phyloP scores from a whole-genome alignment of 768 basidiomycete species.

The Hygrophorus russula region DNA sequence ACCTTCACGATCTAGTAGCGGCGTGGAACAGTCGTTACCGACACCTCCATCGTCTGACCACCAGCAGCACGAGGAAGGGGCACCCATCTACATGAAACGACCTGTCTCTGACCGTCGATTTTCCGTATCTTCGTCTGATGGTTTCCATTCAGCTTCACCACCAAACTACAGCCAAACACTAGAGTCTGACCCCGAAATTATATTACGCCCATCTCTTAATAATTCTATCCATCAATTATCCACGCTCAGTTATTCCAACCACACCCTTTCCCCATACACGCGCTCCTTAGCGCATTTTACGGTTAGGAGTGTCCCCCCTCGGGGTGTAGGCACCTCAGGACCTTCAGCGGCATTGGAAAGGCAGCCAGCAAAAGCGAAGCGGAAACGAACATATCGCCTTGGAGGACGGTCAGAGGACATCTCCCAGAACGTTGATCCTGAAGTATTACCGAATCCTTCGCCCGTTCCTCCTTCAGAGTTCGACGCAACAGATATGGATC shows the following conservation, averaged over 20 bases:
- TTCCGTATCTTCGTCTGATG: slow-evolving; percentile 22
- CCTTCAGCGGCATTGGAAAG: slow-evolving; percentile 26
- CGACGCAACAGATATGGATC: slow-evolving; percentile 63
- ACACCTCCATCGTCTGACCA: slow-evolving; percentile 34
- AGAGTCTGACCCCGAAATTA: slow-evolving; percentile 42
- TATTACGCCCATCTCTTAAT: slow-evolving; percentile 52
- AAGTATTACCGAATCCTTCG: slow-evolving; percentile 8
- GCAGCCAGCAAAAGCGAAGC: slow-evolving; percentile 56
- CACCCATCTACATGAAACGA: slow-evolving; percentile 16
- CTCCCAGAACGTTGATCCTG: neutral
- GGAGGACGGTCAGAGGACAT: slow-evolving; percentile 24
- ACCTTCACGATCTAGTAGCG: slow-evolving; percentile 34
- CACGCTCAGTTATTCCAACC: slow-evolving; percentile 79
- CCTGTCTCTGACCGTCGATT: slow-evolving; percentile 20
- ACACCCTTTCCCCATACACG: slow-evolving; percentile 91
- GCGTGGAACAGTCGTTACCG: slow-evolving; percentile 29
- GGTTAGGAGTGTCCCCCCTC: slow-evolving; percentile 77
- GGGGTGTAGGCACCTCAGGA: slow-evolving; percentile 23
- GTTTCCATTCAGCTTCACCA: slow-evolving; percentile 12
- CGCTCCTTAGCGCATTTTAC: slow-evolving; percentile 86
- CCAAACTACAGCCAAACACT: slow-evolving; percentile 11
- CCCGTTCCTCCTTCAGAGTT: slow-evolving; percentile 28
- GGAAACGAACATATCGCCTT: slow-evolving; percentile 64
- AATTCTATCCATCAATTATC: slow-evolving; percentile 78
- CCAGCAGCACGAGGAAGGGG: slow-evolving; percentile 13